phyloP scores from a whole-genome alignment of 768 basidiomycete genomes.

The Sarcodon aspratus region DNA sequence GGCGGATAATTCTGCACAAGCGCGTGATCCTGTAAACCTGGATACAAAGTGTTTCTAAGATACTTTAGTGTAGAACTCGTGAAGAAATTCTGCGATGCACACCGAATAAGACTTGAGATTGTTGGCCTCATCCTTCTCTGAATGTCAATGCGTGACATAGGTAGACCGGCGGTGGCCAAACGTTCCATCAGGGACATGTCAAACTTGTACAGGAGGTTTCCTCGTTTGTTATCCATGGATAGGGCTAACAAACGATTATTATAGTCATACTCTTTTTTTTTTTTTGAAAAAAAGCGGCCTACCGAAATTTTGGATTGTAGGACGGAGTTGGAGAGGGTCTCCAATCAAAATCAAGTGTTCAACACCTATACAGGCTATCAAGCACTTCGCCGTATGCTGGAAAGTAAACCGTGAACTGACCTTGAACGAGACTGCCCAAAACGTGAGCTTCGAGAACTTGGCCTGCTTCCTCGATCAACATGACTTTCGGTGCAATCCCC shows the following conservation, averaged over 20 bases:
- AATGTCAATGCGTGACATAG: conserved; percentile 61
- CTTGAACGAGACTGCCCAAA: conserved; percentile 45
- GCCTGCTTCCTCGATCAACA: conserved; percentile 74
- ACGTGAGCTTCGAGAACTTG: conserved; percentile 77
- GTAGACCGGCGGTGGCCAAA: conserved; percentile 38
- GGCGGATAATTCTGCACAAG: conserved; percentile 41
- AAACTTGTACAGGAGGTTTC: conserved; percentile 45
- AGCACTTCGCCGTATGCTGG: neutral
- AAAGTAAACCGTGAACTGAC: neutral
- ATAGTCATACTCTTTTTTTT: neutral
- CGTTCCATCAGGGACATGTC: conserved; percentile 66
- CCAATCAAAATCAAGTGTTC: conserved; percentile 75
- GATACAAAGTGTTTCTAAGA: conserved; percentile 47
- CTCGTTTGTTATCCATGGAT: conserved; percentile 53
- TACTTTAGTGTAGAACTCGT: neutral
- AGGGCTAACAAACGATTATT: conserved; percentile 28
- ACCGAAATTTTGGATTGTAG: conserved; percentile 55
- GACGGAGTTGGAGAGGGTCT: conserved; percentile 67
- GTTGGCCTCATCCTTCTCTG: conserved; percentile 68
- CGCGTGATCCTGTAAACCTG: conserved; percentile 43
- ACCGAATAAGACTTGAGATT: conserved; percentile 55
- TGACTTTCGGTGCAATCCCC: conserved; percentile 46
- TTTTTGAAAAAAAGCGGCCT: conserved; percentile 7
- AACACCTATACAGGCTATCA: conserved; percentile 20
- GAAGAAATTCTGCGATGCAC: conserved; percentile 3